Evolutionary conservation across 2,329 filamentous ascomycete genomes (phyloP).

Genomic region (Blastomyces parvus): DNA sequence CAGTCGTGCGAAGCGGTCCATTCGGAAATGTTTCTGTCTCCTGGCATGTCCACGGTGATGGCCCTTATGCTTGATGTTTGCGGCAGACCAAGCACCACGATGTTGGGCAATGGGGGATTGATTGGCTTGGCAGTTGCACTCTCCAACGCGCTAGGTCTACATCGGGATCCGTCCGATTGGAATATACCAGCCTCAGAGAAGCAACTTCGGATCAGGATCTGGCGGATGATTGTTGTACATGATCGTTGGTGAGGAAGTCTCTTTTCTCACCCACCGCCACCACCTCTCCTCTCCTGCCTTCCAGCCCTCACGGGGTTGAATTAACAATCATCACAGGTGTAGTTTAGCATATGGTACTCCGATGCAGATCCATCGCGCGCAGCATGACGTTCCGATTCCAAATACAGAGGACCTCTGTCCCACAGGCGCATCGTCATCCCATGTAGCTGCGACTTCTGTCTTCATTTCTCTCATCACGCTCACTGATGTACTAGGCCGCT

Average conservation of each 20-base stretch:
- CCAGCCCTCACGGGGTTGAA: not conserved
- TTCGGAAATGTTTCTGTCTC: constrained; percentile 45
- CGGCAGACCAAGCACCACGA: constrained; percentile 46
- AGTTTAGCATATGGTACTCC: constrained; percentile 48
- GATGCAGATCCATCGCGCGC: constrained; percentile 37
- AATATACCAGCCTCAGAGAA: constrained; percentile 45
- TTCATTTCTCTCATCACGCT: constrained; percentile 41
- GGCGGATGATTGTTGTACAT: constrained; percentile 48
- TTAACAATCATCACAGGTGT: constrained; percentile 29
- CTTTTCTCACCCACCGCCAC: too few relatives aligned
- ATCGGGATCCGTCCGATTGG: constrained; percentile 46
- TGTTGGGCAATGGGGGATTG: constrained; percentile 46
- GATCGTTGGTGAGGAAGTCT: constrained; percentile 43
- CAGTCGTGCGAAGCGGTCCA: constrained; percentile 46
- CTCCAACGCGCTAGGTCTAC: constrained; percentile 47
- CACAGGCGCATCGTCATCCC: constrained; percentile 12
- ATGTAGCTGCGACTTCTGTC: constrained; percentile 26
- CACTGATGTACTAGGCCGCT: constrained; percentile 36
- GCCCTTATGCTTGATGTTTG: constrained; percentile 47
- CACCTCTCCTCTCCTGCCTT: not conserved
- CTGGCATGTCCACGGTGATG: constrained; percentile 46
- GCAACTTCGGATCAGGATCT: constrained; percentile 43
- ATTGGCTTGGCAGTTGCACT: constrained; percentile 45
- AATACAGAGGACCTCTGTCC: constrained; percentile 27
- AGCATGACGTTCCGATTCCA: constrained; percentile 44